Percentiles rank a stretch among this genome's conserved stretches.
phyloP scores from a whole-genome alignment of 441 rosid species.

The Populus tomentosa region DNA sequence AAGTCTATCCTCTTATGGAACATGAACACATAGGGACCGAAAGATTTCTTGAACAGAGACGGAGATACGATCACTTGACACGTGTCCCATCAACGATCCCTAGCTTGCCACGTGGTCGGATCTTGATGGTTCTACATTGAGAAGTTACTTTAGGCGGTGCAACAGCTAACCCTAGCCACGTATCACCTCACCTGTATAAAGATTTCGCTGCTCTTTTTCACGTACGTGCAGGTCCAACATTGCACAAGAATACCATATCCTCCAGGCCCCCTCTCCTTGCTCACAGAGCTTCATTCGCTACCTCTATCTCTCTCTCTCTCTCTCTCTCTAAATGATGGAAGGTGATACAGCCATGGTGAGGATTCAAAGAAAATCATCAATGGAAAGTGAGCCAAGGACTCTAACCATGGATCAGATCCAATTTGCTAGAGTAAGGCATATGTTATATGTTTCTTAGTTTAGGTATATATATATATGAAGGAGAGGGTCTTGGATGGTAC shows the following conservation, averaged over 20 bases:
- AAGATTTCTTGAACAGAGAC: not conserved
- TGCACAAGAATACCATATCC: not conserved
- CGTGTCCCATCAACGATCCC: not conserved
- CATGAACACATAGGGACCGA: not conserved
- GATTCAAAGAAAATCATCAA: constrained; percentile 38
- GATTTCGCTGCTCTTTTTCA: not conserved
- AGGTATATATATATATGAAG: too few species aligned
- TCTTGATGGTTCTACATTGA: not conserved
- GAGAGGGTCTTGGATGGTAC: too few species aligned
- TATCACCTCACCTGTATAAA: not conserved
- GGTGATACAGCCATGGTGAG: not conserved
- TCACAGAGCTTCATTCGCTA: not conserved
- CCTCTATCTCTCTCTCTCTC: not conserved
- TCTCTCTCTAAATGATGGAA: not conserved
- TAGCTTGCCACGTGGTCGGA: constrained; percentile 5
- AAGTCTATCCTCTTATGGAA: not conserved
- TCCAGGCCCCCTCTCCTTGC: not conserved
- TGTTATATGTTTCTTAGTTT: too few species aligned
- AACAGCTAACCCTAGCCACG: not conserved
- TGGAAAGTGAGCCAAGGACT: constrained; percentile 52
- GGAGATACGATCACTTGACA: not conserved
- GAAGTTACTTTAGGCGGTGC: constrained; percentile 24
- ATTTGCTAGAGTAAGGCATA: constrained; percentile 39
- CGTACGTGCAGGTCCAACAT: not conserved
- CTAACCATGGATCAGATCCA: constrained; percentile 34